Evolutionary conservation across 768 basidiomycete species (phyloP).

Genomic region (Suillus subalutaceus): DNA sequence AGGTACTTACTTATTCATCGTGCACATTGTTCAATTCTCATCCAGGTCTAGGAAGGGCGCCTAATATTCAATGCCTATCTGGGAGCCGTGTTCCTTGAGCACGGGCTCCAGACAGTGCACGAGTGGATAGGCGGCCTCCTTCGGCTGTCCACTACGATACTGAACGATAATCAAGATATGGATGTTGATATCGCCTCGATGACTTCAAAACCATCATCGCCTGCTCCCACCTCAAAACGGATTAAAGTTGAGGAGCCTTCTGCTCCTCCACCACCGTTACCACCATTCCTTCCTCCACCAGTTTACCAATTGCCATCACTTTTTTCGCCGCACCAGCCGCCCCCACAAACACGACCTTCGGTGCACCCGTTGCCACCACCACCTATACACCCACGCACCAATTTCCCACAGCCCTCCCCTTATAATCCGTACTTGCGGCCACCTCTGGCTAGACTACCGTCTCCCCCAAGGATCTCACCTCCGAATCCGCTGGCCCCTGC

Average conservation of each 20-base stretch:
- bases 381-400: conserved; percentile 14
- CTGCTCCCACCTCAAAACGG: conserved; percentile 31
- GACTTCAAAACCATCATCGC: conserved; percentile 9
- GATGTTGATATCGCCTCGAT: conserved; percentile 15
- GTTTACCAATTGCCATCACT: conserved; percentile 25
- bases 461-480: conserved; percentile 38
- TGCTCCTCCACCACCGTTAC: conserved; percentile 17
- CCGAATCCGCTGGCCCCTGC: conserved; percentile 65
- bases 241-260: conserved; percentile 31
- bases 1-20: conserved; percentile 39
- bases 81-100: conserved; percentile 61
- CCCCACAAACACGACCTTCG: conserved; percentile 34
- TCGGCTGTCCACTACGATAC: conserved; percentile 26
- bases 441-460: conserved; percentile 30
- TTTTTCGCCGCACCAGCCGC: conserved; percentile 29
- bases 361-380: conserved; percentile 25
- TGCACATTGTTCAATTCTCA: conserved; percentile 17
- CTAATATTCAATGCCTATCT: conserved; percentile 68
- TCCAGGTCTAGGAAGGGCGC: conserved; percentile 50
- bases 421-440: conserved; percentile 33
- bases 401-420: conserved; percentile 22
- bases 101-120: conserved; percentile 53
- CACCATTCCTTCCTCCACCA: conserved; percentile 29
- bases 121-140: conserved; percentile 57
- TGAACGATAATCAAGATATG: conserved; percentile 17